Conservation (phyloP, 2,329 filamentous ascomycete species). For the Hypoxylon sp. region DNA sequence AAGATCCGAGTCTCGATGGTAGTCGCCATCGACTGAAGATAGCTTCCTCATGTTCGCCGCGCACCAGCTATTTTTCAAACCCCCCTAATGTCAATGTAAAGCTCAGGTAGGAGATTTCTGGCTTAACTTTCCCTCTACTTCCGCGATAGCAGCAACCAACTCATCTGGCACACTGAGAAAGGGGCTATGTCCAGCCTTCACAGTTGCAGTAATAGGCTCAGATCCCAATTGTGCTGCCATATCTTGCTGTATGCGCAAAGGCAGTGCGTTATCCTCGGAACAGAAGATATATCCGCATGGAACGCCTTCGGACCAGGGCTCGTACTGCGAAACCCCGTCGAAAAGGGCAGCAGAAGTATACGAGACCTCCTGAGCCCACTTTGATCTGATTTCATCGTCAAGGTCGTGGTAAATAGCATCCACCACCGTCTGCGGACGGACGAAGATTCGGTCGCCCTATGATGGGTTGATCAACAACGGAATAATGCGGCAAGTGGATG, state of each 20-base stretch:
- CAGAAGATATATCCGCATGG: slow-evolving; percentile 24
- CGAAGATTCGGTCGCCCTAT: slow-evolving; percentile 8
- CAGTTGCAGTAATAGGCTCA: background rate
- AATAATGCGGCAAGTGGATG: background rate
- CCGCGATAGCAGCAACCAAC: slow-evolving; percentile 11
- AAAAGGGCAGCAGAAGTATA: slow-evolving; percentile 10
- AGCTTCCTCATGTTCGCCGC: no score
- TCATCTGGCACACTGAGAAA: slow-evolving; percentile 23
- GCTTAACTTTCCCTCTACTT: slow-evolving; percentile 4
- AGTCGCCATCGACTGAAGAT: no score
- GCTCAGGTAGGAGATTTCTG: background rate
- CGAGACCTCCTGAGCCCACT: slow-evolving; percentile 14
- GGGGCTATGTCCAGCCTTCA: slow-evolving; percentile 14
- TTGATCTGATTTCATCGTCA: background rate
- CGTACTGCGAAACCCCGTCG: slow-evolving; percentile 12
- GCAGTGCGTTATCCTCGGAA: slow-evolving; percentile 12
- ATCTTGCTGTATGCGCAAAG: background rate
- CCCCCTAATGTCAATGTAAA: no score
- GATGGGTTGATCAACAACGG: background rate
- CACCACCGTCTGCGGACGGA: background rate
- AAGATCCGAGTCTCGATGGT: no score
- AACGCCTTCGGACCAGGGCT: slow-evolving; percentile 21
- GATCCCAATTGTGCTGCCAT: slow-evolving; percentile 19
- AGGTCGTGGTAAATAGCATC: slow-evolving; percentile 10
- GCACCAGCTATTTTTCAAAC: no score